These are phyloP conservation scores for Quercus phellos DNA, from an alignment of 331 rosid genomes.

Conservation along the genomic window DNA sequence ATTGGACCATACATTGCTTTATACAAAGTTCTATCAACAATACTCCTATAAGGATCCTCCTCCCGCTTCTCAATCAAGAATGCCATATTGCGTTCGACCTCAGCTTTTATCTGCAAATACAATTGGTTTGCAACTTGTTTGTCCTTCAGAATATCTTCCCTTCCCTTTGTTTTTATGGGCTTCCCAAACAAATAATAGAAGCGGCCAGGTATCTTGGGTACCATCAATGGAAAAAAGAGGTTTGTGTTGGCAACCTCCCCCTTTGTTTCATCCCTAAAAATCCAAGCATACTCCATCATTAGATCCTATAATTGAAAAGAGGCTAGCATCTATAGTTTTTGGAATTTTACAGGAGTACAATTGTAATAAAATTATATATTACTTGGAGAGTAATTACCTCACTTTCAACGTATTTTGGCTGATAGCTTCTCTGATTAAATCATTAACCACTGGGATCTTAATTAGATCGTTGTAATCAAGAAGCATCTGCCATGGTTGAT, in stretches of 20 bases:
- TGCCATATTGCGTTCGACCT: conserved; percentile 49
- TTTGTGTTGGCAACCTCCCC: conserved; percentile 58
- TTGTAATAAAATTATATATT: not conserved
- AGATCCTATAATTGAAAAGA: not conserved
- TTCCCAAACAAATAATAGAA: conserved; percentile 75
- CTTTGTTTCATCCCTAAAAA: conserved; percentile 42
- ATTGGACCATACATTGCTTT: conserved; percentile 32
- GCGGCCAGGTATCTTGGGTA: conserved; percentile 83
- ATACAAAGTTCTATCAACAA: conserved; percentile 56
- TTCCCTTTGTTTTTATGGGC: conserved; percentile 70
- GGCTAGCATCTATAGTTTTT: not conserved
- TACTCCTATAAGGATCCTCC: conserved; percentile 79
- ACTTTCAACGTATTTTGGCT: conserved; percentile 23
- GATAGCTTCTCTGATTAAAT: conserved; percentile 27
- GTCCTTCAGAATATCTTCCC: conserved; percentile 54
- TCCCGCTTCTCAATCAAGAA: conserved; percentile 77
- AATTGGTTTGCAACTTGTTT: conserved; percentile 56
- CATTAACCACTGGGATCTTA: conserved; percentile 57
- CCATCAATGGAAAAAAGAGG: conserved; percentile 30
- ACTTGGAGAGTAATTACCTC: conserved; percentile 44
- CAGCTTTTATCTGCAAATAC: conserved; percentile 66
- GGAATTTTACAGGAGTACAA: not conserved
- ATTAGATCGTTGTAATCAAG: conserved; percentile 76
- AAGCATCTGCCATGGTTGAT: conserved; percentile 46
- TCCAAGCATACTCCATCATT: not conserved